Base-by-base conservation (phyloP, 2,329 filamentous ascomycete genomes). In the Juglanconis juglandina region DNA sequence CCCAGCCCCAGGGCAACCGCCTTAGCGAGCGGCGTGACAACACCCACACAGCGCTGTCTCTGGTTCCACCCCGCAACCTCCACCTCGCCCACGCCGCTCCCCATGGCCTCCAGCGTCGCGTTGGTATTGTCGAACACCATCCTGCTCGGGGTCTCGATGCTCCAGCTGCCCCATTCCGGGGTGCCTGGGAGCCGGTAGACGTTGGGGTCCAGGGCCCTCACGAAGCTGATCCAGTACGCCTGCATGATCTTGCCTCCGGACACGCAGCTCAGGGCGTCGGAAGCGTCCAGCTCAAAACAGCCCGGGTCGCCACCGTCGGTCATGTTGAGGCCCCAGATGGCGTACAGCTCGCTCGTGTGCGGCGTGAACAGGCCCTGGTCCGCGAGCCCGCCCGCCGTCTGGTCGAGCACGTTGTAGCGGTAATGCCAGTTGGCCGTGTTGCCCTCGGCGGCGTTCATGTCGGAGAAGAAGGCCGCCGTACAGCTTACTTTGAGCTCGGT, bases 191-290 rank as follows among this genome's bases (percentile, higher is more conserved):
- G 39, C 39, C 53, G n/a, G 41, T 48, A 53, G 13, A 33, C 47
- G 33, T 65, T 65, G 1, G 63, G 63, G 42, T 65, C 42, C 34
- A 64, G 56, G 7, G 49, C 7, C 14, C 53, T 35, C 30, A 64
- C 55, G 47, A 65, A 65, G 50, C 61, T 62, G 53, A 63, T 57
- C 51, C 59, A 65, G 47, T 65, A 65, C 9, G 62, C 61, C 63
- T 64, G 63, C 24, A 56, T 54, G 4, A 62, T 33, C 34, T 42
- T 11, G 56, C 41, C 50, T 1, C 56, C 56, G 3, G 50, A 24
- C 13, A 42, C 56, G 42, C 56, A 59, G 35, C 49, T 53, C 7
- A 53, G 49, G 1, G 56, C 39, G 34, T 59, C 56, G 24, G 49
- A 24, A 7, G 49, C 13, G 32, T 49, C 10, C 34, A 59, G 50